Conservation (phyloP, 169 alveolate genomes). For the Eimeria zaria region DNA sequence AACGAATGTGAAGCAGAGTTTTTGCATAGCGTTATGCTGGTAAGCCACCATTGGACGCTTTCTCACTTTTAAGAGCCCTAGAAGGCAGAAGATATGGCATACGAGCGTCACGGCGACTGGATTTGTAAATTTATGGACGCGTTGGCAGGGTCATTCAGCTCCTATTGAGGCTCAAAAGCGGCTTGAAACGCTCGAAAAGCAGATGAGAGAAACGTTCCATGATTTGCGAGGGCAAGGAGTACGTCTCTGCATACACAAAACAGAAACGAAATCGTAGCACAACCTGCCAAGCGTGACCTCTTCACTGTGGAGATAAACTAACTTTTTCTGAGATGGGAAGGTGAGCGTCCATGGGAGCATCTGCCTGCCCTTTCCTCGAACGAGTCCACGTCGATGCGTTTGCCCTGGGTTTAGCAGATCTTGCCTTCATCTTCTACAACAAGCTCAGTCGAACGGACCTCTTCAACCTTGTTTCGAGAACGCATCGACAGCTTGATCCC, state of each 20-base stretch:
- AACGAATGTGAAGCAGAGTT: constrained; percentile 17
- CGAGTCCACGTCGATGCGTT: not conserved
- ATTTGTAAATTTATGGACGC: not conserved
- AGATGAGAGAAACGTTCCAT: not conserved
- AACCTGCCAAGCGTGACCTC: not conserved
- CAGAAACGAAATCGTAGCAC: not conserved
- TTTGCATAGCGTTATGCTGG: constrained; percentile 17
- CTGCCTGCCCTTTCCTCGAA: not conserved
- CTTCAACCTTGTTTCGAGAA: not conserved
- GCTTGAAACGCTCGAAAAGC: constrained; percentile 17
- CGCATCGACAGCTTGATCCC: not conserved
- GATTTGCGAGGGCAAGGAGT: not conserved
- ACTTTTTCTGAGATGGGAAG: not conserved
- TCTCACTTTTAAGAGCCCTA: not conserved
- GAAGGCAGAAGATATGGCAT: not conserved
- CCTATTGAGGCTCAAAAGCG: constrained; percentile 16
- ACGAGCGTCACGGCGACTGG: not conserved
- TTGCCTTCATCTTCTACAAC: not conserved
- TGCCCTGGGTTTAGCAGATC: not conserved
- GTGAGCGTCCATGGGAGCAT: not conserved
- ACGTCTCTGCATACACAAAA: not conserved
- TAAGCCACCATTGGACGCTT: not conserved
- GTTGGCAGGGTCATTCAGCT: constrained; percentile 8
- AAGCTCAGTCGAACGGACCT: not conserved
- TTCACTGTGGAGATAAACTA: not conserved